Conservation (phyloP, 1,284 basidiomycete genomes). For the Austroboletus niveus region DNA sequence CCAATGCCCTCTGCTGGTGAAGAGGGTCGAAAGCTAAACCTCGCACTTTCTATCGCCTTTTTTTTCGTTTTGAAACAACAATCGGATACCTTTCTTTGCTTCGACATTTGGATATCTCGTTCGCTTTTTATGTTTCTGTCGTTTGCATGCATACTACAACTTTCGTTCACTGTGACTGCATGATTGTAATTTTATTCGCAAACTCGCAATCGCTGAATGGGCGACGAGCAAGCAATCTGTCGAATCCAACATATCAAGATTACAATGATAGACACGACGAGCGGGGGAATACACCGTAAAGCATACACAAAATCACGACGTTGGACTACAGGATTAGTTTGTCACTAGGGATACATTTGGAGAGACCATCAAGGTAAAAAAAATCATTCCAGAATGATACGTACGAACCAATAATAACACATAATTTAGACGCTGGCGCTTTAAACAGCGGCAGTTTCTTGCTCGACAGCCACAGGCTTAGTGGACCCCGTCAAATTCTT, state of each 20-base stretch:
- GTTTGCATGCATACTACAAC: background rate
- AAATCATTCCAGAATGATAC: constrained; percentile 6
- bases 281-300: constrained; percentile 7
- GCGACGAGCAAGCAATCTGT: too few species aligned
- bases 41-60: background rate
- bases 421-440: constrained; percentile 9
- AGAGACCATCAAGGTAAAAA: background rate
- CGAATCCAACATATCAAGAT: constrained; percentile 14
- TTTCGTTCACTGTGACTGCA: too few species aligned
- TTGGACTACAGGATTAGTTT: constrained; percentile 14
- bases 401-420: constrained; percentile 9
- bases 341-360: constrained; percentile 25
- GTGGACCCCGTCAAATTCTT: constrained; percentile 23
- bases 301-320: constrained; percentile 5
- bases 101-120: background rate
- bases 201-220: too few species aligned
- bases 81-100: background rate
- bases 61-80: background rate
- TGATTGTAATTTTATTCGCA: too few species aligned
- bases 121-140: background rate
- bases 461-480: constrained; percentile 6
- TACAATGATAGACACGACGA: constrained; percentile 6
- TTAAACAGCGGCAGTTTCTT: background rate
- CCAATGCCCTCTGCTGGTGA: constrained; percentile 62
- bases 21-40: constrained; percentile 16